phyloP scores from a whole-genome alignment of 2,329 filamentous ascomycete genomes.

The Fusarium sublunatum region DNA sequence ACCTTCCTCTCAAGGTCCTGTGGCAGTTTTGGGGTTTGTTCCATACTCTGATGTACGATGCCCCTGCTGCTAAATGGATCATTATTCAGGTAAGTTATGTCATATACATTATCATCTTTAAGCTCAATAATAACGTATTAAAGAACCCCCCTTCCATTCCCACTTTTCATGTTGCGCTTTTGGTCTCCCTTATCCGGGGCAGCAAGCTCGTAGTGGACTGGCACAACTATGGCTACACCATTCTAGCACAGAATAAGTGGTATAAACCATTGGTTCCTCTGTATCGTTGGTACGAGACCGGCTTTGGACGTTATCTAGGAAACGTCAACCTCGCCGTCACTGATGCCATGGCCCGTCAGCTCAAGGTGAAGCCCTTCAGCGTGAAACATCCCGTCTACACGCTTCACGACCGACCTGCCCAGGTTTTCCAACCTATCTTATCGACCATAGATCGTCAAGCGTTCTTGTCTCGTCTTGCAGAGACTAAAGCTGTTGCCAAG shows the following conservation, averaged over 20 bases:
- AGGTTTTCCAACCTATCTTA: constrained; percentile 79
- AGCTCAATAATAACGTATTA: constrained; percentile 25
- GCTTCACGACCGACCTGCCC: constrained; percentile 87
- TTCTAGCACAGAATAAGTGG: constrained; percentile 74
- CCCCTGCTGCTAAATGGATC: constrained; percentile 83
- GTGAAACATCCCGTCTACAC: constrained; percentile 74
- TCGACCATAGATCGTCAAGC: constrained; percentile 58
- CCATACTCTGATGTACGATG: constrained; percentile 76
- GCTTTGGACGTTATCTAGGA: constrained; percentile 74
- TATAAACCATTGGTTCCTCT: constrained; percentile 80
- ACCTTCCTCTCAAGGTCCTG: constrained; percentile 85
- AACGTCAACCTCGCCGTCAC: constrained; percentile 88
- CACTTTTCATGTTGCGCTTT: constrained; percentile 79
- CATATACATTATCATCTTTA: too few relatives aligned
- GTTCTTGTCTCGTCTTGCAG: constrained; percentile 74
- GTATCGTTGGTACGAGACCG: constrained; percentile 80
- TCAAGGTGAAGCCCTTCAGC: constrained; percentile 71
- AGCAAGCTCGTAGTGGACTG: constrained; percentile 92
- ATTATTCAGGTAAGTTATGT: constrained; percentile 73
- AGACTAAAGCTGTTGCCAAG: constrained; percentile 69
- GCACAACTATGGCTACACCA: constrained; percentile 99
- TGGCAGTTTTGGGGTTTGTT: constrained; percentile 83
- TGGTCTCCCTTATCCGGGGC: constrained; percentile 80
- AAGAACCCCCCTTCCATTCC: constrained; percentile 96
- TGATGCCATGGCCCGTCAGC: constrained; percentile 82